Evolutionary conservation across 176 grass and related monocot genomes (phyloP), one percentile per base, ranked within the genome.

Genomic region (Cymbopogon citratus): DNA sequence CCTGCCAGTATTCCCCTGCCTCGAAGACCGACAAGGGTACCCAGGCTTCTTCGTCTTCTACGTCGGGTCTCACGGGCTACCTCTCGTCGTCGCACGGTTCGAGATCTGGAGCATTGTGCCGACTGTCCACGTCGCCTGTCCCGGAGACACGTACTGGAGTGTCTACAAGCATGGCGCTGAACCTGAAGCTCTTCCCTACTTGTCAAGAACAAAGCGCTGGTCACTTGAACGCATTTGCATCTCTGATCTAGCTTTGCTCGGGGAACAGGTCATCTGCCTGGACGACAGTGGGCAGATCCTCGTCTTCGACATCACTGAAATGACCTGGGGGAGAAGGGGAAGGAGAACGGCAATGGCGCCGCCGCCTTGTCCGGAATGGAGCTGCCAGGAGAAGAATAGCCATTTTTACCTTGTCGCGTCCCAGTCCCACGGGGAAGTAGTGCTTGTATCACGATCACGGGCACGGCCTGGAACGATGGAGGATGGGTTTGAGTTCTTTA

Each of bases 71-170:
- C 15, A 21, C 2, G 71, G 71, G 1, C 1, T 15, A 9, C 71
- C 71, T 19, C 44, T 73, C 0, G 71, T 73, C 9, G 71, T 73
- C 0, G 71, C 71, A 10, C 14, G 26, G 7, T 11, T 73, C 71
- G 26, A 18, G 70, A 6, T 28, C 24, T 4, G 7, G 6, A 73
- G 71, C 71, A 5, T 51, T 10, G 71, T 31, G 9, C 71, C 71
- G 1, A 73, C 71, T 8, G 27, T 12, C 25, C 44, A 83, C 62
- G 15, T 83, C 0, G 28, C 26, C 19, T 83, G 80, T 15, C 69
- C 69, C 4, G 69, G 80, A 0, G 70, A 83, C 8, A 21, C 36
- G 13, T 83, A 64, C 57, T 83, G 80, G 80, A 74, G 69, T 12
- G 57, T 83, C 57, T 34, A 83, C 57, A 19, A 48, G 57, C 69